These are phyloP conservation scores for Talaromyces pinophilus DNA, from an alignment of 2,329 filamentous ascomycete genomes.

Conservation along the genomic window DNA sequence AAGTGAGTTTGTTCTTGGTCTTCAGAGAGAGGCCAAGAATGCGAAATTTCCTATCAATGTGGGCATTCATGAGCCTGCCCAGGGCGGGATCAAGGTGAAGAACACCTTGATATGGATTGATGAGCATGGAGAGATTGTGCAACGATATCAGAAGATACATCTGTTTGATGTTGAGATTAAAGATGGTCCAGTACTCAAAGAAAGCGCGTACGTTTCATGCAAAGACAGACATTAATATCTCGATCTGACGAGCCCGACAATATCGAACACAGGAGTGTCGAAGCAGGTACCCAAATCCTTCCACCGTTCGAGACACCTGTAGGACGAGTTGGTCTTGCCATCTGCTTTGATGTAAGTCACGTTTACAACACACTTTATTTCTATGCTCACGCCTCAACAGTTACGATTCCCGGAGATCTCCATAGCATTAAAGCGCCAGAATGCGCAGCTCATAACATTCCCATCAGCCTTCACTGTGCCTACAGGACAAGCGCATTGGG, in stretches of 20 bases:
- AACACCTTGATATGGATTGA: constrained; percentile 70
- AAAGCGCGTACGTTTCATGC: constrained; percentile 51
- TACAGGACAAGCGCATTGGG: constrained; percentile 86
- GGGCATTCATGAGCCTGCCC: constrained; percentile 76
- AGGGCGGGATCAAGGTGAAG: constrained; percentile 55
- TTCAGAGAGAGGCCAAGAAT: constrained; percentile 66
- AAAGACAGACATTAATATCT: background rate
- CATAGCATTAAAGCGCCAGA: constrained; percentile 63
- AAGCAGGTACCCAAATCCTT: constrained; percentile 64
- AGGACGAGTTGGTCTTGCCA: constrained; percentile 74
- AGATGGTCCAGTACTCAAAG: constrained; percentile 60
- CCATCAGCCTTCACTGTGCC: constrained; percentile 88
- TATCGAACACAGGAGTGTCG: constrained; percentile 55
- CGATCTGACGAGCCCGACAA: background rate
- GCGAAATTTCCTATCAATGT: constrained; percentile 75
- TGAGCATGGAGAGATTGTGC: constrained; percentile 58
- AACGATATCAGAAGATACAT: constrained; percentile 84
- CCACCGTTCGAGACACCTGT: constrained; percentile 71
- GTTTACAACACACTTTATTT: background rate
- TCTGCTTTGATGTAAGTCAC: constrained; percentile 75
- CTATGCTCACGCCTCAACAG: constrained; percentile 32
- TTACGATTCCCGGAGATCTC: constrained; percentile 78
- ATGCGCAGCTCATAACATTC: constrained; percentile 78
- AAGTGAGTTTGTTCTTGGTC: constrained; percentile 74
- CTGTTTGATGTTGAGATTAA: constrained; percentile 74